Conservation (phyloP, 2,329 filamentous ascomycete genomes). For the Didymella segeticola region DNA sequence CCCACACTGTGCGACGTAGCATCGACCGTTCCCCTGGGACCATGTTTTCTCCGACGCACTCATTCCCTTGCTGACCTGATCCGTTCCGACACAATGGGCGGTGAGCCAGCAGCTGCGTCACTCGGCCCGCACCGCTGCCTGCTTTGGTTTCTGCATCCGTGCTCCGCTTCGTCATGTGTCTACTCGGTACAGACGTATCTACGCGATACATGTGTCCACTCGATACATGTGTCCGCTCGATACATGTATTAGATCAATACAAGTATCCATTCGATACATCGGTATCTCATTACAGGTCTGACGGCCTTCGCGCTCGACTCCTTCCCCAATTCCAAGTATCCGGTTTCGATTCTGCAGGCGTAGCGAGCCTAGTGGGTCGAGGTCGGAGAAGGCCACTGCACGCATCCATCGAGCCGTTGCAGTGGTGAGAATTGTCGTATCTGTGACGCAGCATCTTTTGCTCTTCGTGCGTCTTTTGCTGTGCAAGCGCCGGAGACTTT, state of each 20-base stretch:
- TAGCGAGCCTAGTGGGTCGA: background rate
- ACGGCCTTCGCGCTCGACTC: constrained; percentile 4
- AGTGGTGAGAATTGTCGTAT: too few relatives aligned
- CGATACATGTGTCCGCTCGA: too few relatives aligned
- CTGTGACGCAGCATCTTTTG: too few relatives aligned
- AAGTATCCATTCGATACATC: too few relatives aligned
- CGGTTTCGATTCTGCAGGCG: constrained; percentile 5
- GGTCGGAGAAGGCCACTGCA: background rate
- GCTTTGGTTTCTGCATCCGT: constrained; percentile 3
- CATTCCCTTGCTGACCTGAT: background rate
- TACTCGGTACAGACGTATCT: too few relatives aligned
- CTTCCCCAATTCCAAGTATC: background rate
- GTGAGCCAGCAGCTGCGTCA: constrained; percentile 11
- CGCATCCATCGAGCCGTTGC: background rate
- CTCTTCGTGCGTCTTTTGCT: too few relatives aligned
- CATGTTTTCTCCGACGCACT: constrained; percentile 9
- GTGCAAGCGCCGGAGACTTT: background rate
- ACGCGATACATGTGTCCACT: too few relatives aligned
- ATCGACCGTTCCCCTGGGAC: constrained; percentile 5
- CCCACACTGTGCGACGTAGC: constrained; percentile 4
- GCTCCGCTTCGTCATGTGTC: constrained; percentile 3
- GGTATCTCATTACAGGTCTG: too few relatives aligned
- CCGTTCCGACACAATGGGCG: constrained; percentile 17
- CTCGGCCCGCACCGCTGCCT: constrained; percentile 18
- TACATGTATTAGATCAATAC: too few relatives aligned